Base-by-base conservation (phyloP, 2,329 filamentous ascomycete species). In the Beauveria pseudobassiana region DNA sequence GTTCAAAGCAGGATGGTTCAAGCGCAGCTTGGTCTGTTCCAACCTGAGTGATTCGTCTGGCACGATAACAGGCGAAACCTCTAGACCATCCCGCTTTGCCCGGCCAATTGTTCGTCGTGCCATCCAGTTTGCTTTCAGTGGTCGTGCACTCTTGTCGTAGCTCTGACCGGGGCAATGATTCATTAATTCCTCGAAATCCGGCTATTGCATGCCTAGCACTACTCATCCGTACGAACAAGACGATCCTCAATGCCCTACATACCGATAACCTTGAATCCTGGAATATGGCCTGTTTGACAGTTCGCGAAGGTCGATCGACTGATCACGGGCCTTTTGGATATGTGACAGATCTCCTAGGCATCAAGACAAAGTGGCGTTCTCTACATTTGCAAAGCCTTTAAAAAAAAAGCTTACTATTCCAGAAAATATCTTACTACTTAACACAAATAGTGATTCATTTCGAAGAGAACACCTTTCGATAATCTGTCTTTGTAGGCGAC, bases 121-220 rank as follows among this genome's bases (percentile, higher is more conserved):
- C 38, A 52, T 45, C 26, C 10, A 24, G 60, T 59, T 59, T 66
- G 63, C 43, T 62, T 38, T 50, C 20, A 50, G 50, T 42, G 52
- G 45, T 59, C 48, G 57, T 59, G 57, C 48, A 22, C 48, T 26
- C 24, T 45, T 51, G 48, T 52, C 38, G 38, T 30, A 48, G 24
- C 48, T 49, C 16, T 20, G 30, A 18, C 30, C 30, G 42, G 46
- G 20, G 28, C 45, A 42, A 50, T 50, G 40, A 9, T 12, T 45
- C 30, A 12, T 42, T 12, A n/a, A 49, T 18, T 57, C 40, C 18
- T 40, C 24, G 16, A 8, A 20, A 24, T 46, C 24, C 18, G 26
- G 6, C 24, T 30, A 30, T 34, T 54, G 18, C n/a, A 12, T 22
- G 12, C 9, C 18, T 48, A 43, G 12, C 7, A 22, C 22, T n/a